A percentile compares a stretch with the other conserved stretches of the same genome.
Conservation (phyloP, 108 stramenopile species). For the Nannochloropsis gaditana region DNA sequence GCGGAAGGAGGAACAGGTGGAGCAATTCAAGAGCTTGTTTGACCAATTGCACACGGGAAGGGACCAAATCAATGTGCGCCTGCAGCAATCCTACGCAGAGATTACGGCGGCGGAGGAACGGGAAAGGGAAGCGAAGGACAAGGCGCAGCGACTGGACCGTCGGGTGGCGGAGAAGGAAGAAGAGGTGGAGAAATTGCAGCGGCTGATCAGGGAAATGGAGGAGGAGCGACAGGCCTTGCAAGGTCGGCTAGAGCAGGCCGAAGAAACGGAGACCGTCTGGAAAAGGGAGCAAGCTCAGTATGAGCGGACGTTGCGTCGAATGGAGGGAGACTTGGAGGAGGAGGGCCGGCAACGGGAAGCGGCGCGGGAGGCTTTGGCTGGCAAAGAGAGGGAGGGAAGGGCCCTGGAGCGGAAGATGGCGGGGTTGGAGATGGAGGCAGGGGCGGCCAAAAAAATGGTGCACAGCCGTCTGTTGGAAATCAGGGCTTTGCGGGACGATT, state of each 20-base stretch:
- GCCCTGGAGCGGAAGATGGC: neutral
- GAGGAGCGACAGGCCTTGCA: neutral
- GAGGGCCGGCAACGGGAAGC: neutral
- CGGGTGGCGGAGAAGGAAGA: neutral
- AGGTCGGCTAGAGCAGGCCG: neutral
- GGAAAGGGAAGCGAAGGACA: neutral
- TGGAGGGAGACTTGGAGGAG: neutral
- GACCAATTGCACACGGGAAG: conserved; percentile 4
- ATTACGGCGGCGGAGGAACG: neutral
- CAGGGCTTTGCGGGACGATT: neutral
- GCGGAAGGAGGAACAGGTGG: neutral
- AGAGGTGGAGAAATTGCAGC: neutral
- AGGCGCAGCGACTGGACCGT: neutral
- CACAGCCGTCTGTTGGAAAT: conserved; percentile 14
- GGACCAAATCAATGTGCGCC: neutral
- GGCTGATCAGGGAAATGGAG: neutral
- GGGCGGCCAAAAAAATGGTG: conserved; percentile 1
- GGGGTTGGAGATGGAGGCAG: neutral
- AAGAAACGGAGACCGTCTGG: neutral
- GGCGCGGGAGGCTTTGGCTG: neutral
- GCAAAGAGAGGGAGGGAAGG: neutral
- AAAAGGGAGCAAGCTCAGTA: conserved; percentile 5
- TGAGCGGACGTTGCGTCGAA: neutral
- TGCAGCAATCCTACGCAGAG: neutral
- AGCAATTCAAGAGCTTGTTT: neutral